Base-by-base conservation (phyloP, 192 early-diverging fungal genomes). In the Backusella circina region DNA sequence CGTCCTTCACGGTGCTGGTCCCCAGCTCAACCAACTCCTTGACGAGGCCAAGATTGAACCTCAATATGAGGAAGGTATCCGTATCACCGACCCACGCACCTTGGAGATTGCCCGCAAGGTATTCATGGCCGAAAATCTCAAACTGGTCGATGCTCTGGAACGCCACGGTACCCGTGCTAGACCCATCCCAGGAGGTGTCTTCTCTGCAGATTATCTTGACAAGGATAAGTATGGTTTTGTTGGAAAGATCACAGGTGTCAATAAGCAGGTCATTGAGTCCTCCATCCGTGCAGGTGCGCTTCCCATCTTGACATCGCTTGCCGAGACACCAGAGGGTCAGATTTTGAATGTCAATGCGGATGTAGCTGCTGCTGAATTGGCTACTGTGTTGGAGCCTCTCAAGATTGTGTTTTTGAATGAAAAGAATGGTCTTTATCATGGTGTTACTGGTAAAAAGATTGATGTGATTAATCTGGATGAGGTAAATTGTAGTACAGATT, bases 271-370 rank as follows among this genome's bases (percentile, higher is more conserved):
- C 32, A 95, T 99, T 37, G 96, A 98, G 82, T 93, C 94, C 39
- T 91, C 91, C 26, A 96, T 99, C 69, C 92, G 93, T 61, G 95
- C 97, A 39, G 97, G 97, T 10, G 95, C 95, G 28, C 86, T 98
- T 69, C 97, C 98, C 16, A 98, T 99, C 77, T 86, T 99, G 70
- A 98, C 97, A 18, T 94, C 92, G 69, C 89, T 99, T 67, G 97
- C 97, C 6, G 96, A 98, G 82, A 98, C 97, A 2, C 94, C 95
- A 37, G 87, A 90, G 39, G 97, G 98, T 71, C 98, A 99, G 83
- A 96, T 98, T 72, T 86, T 99, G 74, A 99, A 99, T 67, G 96
- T 98, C 68, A 99, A 99, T 84, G 98, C 98, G 47, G 98, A 99
- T 83, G 94, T 98, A 47, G 98, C 97, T 28, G 97, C 97, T 9